These are phyloP conservation scores for Martiniozyma asiatica DNA, from an alignment of 1,139 yeast genomes.

Conservation along the genomic window DNA sequence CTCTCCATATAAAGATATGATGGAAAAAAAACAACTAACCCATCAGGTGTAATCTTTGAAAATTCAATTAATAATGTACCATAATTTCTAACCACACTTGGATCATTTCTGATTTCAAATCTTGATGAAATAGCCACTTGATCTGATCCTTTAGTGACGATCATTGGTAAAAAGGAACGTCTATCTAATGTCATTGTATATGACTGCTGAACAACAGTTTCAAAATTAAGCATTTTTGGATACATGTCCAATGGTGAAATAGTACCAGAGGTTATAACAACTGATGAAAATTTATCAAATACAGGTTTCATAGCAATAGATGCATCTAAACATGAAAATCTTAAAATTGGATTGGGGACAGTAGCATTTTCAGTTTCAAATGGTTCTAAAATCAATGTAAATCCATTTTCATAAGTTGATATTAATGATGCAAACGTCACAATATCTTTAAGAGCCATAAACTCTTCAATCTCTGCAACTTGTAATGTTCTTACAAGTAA, in stretches of 20 bases:
- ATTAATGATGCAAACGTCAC: constrained; percentile 95
- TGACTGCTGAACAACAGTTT: constrained; percentile 88
- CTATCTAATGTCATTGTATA: constrained; percentile 93
- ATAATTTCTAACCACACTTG: constrained; percentile 92
- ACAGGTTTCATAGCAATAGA: constrained; percentile 96
- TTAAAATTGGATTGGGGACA: constrained; percentile 93
- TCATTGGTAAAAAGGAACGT: constrained; percentile 85
- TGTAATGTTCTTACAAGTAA: constrained; percentile 82
- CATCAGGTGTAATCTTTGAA: constrained; percentile 94
- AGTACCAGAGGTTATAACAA: constrained; percentile 93
- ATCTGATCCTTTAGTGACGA: constrained; percentile 94
- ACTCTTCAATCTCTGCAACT: constrained; percentile 80
- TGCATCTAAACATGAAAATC: constrained; percentile 92
- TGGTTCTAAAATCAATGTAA: constrained; percentile 84
- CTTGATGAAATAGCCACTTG: constrained; percentile 94
- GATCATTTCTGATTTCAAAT: constrained; percentile 94
- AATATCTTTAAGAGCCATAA: constrained; percentile 83
- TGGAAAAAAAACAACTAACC: constrained; percentile 95
- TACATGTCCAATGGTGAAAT: constrained; percentile 98
- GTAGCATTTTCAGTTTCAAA: constrained; percentile 95
- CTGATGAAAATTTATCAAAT: constrained; percentile 87
- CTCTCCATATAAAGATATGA: constrained; percentile 96
- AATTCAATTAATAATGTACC: constrained; percentile 88
- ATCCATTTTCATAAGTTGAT: constrained; percentile 90
- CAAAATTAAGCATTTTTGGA: constrained; percentile 91